phyloP scores from a whole-genome alignment of 805 yeast species.

The Candida parachauliodes region DNA sequence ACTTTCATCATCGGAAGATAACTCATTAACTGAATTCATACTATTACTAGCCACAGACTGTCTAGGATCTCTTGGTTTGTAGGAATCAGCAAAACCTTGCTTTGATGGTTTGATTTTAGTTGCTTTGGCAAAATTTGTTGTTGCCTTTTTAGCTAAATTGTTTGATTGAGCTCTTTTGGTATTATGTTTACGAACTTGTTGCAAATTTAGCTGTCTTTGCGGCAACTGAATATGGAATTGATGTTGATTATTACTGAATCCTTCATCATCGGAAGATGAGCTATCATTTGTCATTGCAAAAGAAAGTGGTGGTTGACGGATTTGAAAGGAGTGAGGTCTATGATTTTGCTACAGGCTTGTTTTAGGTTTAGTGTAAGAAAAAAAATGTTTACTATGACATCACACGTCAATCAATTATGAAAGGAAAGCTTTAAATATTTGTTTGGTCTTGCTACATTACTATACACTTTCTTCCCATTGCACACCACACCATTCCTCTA shows the following conservation, averaged over 20 bases:
- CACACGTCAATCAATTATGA: too few relatives aligned
- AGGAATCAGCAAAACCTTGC: constrained; percentile 9
- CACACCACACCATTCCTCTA: constrained; percentile 77
- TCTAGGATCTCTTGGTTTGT: constrained; percentile 8
- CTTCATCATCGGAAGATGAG: constrained; percentile 7
- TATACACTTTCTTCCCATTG: constrained; percentile 67
- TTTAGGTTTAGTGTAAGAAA: too few relatives aligned
- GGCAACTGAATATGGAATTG: constrained; percentile 9
- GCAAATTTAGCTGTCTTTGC: constrained; percentile 6
- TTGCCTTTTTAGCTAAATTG: constrained; percentile 7
- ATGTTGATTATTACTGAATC: constrained; percentile 1
- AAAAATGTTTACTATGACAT: constrained; percentile 3
- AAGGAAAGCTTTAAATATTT: too few relatives aligned
- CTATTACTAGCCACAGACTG: not conserved
- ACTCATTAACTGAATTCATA: not conserved
- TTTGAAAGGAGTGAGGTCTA: constrained; percentile 7
- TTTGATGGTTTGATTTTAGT: constrained; percentile 8
- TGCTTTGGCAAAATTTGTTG: constrained; percentile 8
- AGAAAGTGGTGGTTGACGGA: constrained; percentile 1
- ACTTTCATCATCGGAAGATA: constrained; percentile 10
- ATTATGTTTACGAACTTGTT: constrained; percentile 9
- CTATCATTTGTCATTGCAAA: not conserved
- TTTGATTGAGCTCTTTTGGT: constrained; percentile 3
- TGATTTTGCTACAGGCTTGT: too few relatives aligned
- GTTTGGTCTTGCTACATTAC: too few relatives aligned